Base-by-base conservation (phyloP, 2,329 filamentous ascomycete genomes). In the Trichoderma asperellum region DNA sequence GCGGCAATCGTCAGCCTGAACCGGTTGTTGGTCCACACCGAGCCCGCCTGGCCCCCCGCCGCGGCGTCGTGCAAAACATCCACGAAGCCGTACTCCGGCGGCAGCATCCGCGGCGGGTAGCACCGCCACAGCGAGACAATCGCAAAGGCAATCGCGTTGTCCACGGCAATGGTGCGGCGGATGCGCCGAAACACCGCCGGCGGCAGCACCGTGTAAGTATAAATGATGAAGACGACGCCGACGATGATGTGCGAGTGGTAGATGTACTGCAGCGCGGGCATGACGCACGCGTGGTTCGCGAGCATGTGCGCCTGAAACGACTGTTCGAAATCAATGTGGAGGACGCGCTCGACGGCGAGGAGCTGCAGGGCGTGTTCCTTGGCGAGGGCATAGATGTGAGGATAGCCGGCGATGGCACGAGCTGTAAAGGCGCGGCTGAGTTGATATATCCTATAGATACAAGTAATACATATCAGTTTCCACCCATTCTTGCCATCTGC, bases 201-300 rank as follows among this genome's bases (percentile, higher is more conserved):
- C 4, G 63, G 63, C 1, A 66, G 37, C 6, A 49, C 37, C 1
- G 63, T 66, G 8, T 66, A 66, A 0, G 53, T 34, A n/a, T 66
- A 66, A 2, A 66, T 21, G 10, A 66, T 58, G n/a, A 66, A 66
- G 14, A 66, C n/a, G 12, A 58, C 53, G 63, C 63, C 63, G 14
- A 66, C 24, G 24, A 66, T 49, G 27, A 66, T 66, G 53, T 66
- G 63, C 0, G 63, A 66, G n/a, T 66, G 63, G 6, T 66, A 66
- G 1, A 66, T 27, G 5, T 66, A n/a, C 12, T 21, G n/a, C 18
- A 66, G 16, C 4, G 58, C 1, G 0, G 63, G 53, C 63, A 66
- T 66, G 3, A 66, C 16, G 1, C 47, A 24, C 14, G 63, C 18
- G 2, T 49, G 52, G 0, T 49, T 40, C 24, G 52, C 27, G n/a